Evolutionary conservation across 2,329 filamentous ascomycete genomes (phyloP).

Genomic region (Stachybotrys chartarum): DNA sequence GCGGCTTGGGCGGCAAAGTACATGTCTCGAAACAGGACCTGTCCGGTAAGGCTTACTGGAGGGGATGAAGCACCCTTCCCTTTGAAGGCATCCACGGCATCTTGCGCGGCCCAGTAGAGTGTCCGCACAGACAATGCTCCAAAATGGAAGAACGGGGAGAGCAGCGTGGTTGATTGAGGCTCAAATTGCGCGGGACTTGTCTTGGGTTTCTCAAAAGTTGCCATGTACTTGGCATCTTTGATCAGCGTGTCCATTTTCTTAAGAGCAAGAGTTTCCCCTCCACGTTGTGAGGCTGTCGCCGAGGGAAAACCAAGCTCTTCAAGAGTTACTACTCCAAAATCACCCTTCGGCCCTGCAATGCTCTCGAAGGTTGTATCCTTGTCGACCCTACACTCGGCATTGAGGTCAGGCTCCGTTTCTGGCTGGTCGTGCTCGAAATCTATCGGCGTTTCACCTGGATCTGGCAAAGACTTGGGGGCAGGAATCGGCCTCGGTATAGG

Average conservation of each 20-base stretch:
- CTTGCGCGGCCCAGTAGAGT: slow-evolving; percentile 66
- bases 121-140: slow-evolving; percentile 62
- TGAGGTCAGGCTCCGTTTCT: slow-evolving; percentile 49
- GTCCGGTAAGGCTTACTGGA: slow-evolving; percentile 64
- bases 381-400: slow-evolving; percentile 44
- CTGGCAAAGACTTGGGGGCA: slow-evolving; percentile 51
- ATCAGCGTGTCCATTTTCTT: slow-evolving; percentile 51
- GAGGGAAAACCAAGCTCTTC: slow-evolving; percentile 61
- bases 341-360: slow-evolving; percentile 58
- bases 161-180: slow-evolving; percentile 64
- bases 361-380: slow-evolving; percentile 50
- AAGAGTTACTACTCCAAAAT: slow-evolving; percentile 66
- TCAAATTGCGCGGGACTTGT: slow-evolving; percentile 68
- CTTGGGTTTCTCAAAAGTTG: slow-evolving; percentile 69
- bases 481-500: slow-evolving; percentile 54
- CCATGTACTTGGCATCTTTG: slow-evolving; percentile 57
- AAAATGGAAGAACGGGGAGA: slow-evolving; percentile 70
- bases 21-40: slow-evolving; percentile 75
- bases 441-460: slow-evolving; percentile 56
- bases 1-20: slow-evolving; percentile 72
- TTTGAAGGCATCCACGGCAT: slow-evolving; percentile 47
- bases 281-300: slow-evolving; percentile 60
- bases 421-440: slow-evolving; percentile 50
- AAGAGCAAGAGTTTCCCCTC: slow-evolving; percentile 63
- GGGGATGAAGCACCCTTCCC: slow-evolving; percentile 50